Conservation (phyloP, 768 basidiomycete species). For the Crucibulum laeve region DNA sequence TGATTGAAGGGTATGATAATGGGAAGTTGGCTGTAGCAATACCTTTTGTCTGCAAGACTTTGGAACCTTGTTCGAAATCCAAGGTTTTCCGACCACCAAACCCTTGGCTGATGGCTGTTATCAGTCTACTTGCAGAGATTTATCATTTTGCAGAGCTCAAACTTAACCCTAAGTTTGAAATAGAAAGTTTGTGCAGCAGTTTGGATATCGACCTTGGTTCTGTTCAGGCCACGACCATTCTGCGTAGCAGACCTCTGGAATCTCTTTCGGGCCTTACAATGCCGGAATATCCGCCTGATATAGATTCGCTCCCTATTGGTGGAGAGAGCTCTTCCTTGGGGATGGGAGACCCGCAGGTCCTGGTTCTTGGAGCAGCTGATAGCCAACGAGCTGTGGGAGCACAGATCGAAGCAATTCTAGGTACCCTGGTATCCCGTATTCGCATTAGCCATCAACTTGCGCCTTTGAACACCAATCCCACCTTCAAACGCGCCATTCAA, state of each 20-base stretch:
- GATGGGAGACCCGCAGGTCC: constrained; percentile 55
- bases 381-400: constrained; percentile 63
- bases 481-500: constrained; percentile 88
- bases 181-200: constrained; percentile 92
- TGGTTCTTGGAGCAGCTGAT: constrained; percentile 61
- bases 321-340: constrained; percentile 55
- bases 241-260: constrained; percentile 74
- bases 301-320: constrained; percentile 75
- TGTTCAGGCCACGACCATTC: constrained; percentile 77
- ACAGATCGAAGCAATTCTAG: constrained; percentile 80
- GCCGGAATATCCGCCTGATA: constrained; percentile 77
- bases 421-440: constrained; percentile 65
- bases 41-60: constrained; percentile 96
- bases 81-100: constrained; percentile 94
- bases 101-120: constrained; percentile 97
- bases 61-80: constrained; percentile 87
- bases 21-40: constrained; percentile 91
- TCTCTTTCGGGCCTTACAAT: constrained; percentile 55
- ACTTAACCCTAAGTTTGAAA: constrained; percentile 96
- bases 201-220: constrained; percentile 84
- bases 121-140: constrained; percentile 89
- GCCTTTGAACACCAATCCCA: constrained; percentile 69
- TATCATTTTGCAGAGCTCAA: constrained; percentile 97
- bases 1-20: constrained; percentile 92
- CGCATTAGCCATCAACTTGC: constrained; percentile 75